phyloP scores from a whole-genome alignment of 2,329 filamentous ascomycete species.

The Orbilia javanica region DNA sequence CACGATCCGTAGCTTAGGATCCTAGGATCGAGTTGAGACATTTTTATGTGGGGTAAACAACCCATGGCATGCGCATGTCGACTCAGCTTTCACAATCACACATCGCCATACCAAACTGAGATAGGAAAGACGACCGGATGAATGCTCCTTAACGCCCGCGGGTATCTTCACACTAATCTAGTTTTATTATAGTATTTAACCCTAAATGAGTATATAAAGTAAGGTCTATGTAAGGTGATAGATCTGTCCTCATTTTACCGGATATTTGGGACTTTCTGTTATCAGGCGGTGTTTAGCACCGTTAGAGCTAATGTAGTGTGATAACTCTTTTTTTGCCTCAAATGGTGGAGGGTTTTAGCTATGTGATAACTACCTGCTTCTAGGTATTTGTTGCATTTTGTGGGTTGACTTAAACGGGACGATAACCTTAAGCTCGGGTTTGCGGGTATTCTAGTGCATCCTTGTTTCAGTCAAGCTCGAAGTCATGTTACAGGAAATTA shows the following conservation, averaged over 20 bases:
- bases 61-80: conserved; percentile 12
- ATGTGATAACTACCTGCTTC: conserved; percentile 47
- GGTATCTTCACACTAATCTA: conserved; percentile 5
- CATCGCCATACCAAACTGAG: conserved; percentile 11
- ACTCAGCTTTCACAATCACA: conserved; percentile 15
- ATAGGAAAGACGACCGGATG: conserved; percentile 20
- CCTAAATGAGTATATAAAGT: conserved; percentile 1
- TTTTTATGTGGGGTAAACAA: conserved; percentile 28
- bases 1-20: conserved; percentile 17
- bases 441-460: neutral
- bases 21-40: conserved; percentile 18
- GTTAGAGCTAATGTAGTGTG: conserved; percentile 23
- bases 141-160: conserved; percentile 10
- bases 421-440: neutral
- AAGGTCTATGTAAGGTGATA: conserved; percentile 20
- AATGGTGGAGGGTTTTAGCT: neutral
- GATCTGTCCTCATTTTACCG: conserved; percentile 60
- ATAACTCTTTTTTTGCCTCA: conserved; percentile 63
- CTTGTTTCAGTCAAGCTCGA: conserved; percentile 32
- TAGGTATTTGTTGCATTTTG: conserved; percentile 42
- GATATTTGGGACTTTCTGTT: conserved; percentile 62
- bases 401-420: neutral
- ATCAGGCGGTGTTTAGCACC: conserved; percentile 63
- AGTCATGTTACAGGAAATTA: conserved; percentile 11
- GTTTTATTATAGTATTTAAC: conserved; percentile 35